Base-by-base conservation (phyloP, 805 yeast species). In the Barnettozyma vustinii region DNA sequence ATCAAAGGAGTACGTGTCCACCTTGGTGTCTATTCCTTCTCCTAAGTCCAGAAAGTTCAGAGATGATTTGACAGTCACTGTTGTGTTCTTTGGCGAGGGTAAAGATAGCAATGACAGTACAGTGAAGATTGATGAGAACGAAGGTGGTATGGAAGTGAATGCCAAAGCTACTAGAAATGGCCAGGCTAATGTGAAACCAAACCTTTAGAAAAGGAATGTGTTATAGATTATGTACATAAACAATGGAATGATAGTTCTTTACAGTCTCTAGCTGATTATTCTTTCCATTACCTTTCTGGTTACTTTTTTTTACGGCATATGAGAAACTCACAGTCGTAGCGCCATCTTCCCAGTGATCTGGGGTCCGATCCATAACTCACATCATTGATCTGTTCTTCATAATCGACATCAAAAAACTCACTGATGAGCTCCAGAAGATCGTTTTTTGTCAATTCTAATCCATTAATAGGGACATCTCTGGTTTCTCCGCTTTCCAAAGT, bases 41-140 rank as follows among this genome's bases (percentile, higher is more conserved):
- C 97, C 98, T 2, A 77, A 86, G 57, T 85, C 96, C 19, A 81
- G 99, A 68, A 77, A 89, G 41, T 92, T 91, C 68, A 81, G 99
- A 65, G 99, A 94, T 69, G 99, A 94, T 66, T 74, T 94, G 62
- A 91, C 98, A 0, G 97, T 91, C 5, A 89, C 97, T 3, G 99
- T 94, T 21, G 88, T 92, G 2, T 94, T 94, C 67, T 94, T 94
- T 64, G 96, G 96, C 12, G 79, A 79, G 21, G 44, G 37, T 5
- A 44, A 48, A 18, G 40, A 45, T 13, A 37, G 46, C n/a, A 44
- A 33, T 21, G 37, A 41, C 18, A 18, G 40, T 4, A 25, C 26
- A 9, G 42, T 19, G 7, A 30, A 20, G 13, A 27, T 18, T 18
- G 21, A 26, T 35, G 47, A 44, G 25, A 33, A 33, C 7, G 41